Base-by-base conservation (phyloP, 768 basidiomycete species). In the Collybia mongolica region DNA sequence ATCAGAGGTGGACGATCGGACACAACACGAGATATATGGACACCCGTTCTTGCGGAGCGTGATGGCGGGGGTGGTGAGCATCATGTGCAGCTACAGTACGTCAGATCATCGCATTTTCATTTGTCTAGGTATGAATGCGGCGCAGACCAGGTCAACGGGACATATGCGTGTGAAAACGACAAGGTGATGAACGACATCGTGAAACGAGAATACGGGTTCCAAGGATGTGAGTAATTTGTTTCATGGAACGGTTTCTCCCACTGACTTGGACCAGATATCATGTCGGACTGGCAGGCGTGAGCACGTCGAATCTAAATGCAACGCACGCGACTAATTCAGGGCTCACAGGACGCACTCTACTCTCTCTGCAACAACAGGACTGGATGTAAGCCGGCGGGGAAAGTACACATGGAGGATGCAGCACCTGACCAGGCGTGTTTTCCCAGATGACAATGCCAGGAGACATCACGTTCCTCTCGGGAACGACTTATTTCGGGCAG, bases 1-100 rank as follows among this genome's bases (percentile, higher is more conserved):
- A 45, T 88, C 86, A 0, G 81, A 90, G 54, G 79, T 93, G 1
- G 87, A 91, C 58, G 91, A 94, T 62, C 71, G 87, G 35, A 92
- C 90, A 0, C 71, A 88, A 57, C 88, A 89, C 59, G 86, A 90
- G 62, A 73, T 90, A 12, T 89, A 89, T 59, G 71, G 80, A 0
- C 82, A 83, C 53, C 85, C 86, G 0, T 88, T 88, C 74, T 57
- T 86, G 65, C 76, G 74, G 49, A 82, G 84, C 56, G 77, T 90
- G 24, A 82, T 85, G 77, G 89, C 88, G 2, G 89, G 88, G 22
- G 83, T 86, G 8, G 72, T 83, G 0, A 79, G 78, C 45, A 69
- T 89, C 51, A 90, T 90, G 88, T 90, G 87, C 72, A 82, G 81
- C 41, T 88, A 88, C 67, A 87, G 81, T 83, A 46, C 32, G 81